Evolutionary conservation across 2,329 filamentous ascomycete species (phyloP).

Genomic region (Alternaria angustiovoidea): DNA sequence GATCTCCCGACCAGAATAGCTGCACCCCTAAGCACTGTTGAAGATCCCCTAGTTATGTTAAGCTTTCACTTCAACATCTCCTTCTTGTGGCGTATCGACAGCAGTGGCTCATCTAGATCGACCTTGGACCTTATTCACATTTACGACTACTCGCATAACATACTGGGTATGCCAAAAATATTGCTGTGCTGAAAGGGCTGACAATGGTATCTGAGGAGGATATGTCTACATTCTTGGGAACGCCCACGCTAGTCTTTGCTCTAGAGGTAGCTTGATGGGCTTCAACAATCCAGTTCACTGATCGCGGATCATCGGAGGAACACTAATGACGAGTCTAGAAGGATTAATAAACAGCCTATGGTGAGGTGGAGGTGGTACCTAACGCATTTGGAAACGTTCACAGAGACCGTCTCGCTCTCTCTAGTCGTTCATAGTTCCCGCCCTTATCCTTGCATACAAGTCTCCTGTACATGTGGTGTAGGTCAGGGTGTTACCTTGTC

Average conservation of each 20-base stretch:
- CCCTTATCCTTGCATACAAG: neutral
- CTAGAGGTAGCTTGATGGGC: neutral
- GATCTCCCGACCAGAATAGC: neutral
- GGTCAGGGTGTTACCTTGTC: neutral
- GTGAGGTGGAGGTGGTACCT: neutral
- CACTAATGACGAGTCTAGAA: neutral
- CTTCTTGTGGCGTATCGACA: neutral
- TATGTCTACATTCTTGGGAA: neutral
- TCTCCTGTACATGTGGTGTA: neutral
- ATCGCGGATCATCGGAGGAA: neutral
- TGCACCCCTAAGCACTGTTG: neutral
- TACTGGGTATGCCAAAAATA: too few species aligned
- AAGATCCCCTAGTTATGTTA: neutral
- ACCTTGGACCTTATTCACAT: too few species aligned
- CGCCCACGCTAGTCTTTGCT: neutral
- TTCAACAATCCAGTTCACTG: neutral
- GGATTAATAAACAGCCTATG: neutral
- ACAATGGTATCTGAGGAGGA: neutral
- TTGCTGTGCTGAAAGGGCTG: too few species aligned
- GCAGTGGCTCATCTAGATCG: too few species aligned
- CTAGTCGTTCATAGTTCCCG: neutral
- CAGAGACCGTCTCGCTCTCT: neutral
- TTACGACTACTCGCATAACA: too few species aligned
- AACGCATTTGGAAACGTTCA: neutral
- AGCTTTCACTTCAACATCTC: neutral